A percentile compares a stretch with the other conserved stretches of the same genome.
Evolutionary conservation across 1,139 yeast genomes (phyloP).

Genomic region (Candida sp.): DNA sequence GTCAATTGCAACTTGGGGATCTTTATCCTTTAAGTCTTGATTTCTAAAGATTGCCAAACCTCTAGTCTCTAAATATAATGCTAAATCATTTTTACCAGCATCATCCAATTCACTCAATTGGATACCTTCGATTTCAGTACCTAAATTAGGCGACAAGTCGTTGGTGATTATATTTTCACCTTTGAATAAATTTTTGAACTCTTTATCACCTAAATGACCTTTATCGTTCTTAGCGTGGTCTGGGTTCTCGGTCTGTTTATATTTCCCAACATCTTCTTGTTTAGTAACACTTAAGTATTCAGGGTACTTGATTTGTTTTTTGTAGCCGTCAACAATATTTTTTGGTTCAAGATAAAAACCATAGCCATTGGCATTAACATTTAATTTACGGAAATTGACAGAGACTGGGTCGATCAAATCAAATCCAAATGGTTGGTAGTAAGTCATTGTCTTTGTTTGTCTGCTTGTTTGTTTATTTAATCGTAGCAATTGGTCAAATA

Average conservation of each 20-base stretch:
- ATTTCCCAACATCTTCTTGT: conserved; percentile 17
- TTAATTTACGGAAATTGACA: background rate
- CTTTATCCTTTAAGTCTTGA: conserved; percentile 29
- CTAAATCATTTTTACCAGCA: conserved; percentile 30
- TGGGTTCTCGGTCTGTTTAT: conserved; percentile 15
- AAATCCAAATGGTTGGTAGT: background rate
- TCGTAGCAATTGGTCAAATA: background rate
- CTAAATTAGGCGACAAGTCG: conserved; percentile 29
- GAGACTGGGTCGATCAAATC: background rate
- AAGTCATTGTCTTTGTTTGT: background rate
- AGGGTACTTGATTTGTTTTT: conserved; percentile 17
- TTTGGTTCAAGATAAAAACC: background rate
- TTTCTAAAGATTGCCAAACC: conserved; percentile 27
- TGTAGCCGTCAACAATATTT: conserved; percentile 10
- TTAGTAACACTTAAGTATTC: conserved; percentile 16
- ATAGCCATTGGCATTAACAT: background rate
- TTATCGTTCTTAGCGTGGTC: conserved; percentile 21
- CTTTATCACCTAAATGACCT: conserved; percentile 27
- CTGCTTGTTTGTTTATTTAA: too few species aligned
- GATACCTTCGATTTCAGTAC: conserved; percentile 27
- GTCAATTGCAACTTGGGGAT: conserved; percentile 23
- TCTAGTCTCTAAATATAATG: conserved; percentile 26
- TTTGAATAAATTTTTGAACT: conserved; percentile 21
- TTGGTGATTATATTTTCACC: conserved; percentile 11
- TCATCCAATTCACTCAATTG: conserved; percentile 29